These are phyloP conservation scores for Suillus subaureus DNA, from an alignment of 768 basidiomycete genomes.

Conservation along the genomic window DNA sequence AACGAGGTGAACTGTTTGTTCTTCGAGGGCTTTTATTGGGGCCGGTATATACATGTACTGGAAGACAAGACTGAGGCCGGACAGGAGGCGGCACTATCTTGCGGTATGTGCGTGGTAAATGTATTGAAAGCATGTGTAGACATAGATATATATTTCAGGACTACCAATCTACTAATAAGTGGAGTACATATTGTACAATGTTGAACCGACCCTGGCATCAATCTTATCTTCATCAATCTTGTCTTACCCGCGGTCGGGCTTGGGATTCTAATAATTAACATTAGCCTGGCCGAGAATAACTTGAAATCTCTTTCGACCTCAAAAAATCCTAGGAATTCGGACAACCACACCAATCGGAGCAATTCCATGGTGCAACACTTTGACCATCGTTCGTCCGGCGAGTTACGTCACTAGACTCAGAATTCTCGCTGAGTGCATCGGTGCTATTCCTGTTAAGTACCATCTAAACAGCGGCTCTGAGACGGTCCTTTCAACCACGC, in stretches of 20 bases:
- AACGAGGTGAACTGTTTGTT: background rate
- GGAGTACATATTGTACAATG: background rate
- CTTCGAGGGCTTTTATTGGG: background rate
- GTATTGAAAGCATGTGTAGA: background rate
- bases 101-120: background rate
- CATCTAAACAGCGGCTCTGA: background rate
- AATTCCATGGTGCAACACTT: background rate
- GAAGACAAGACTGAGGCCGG: background rate
- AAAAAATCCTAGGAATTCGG: background rate
- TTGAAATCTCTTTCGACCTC: background rate
- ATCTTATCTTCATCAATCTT: background rate
- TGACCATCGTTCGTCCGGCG: background rate
- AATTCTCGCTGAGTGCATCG: background rate
- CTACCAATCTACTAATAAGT: background rate
- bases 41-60: background rate
- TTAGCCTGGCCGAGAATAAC: constrained; percentile 1
- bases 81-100: background rate
- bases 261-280: background rate
- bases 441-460: background rate
- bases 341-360: background rate
- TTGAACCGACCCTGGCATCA: background rate
- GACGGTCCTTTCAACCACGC: background rate
- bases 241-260: background rate
- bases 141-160: background rate
- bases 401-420: background rate